Evolutionary conservation across 2,329 filamentous ascomycete genomes (phyloP), one percentile per base, ranked within the genome.

Genomic region (Alternaria sp.): DNA sequence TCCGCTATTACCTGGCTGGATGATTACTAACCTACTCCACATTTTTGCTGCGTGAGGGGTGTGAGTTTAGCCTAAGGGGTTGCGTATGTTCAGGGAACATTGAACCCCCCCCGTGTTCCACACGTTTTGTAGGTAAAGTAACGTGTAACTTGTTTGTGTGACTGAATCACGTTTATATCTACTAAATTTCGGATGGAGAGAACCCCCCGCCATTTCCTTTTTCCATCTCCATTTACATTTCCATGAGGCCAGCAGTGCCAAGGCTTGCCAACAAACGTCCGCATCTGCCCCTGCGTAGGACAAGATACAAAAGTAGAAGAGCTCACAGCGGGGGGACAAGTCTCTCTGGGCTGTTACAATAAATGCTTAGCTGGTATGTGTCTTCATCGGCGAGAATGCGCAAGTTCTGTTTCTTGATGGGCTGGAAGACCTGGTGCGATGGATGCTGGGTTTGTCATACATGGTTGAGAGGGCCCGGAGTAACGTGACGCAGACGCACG

Each of bases 401-500:
- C 44, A n/a, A 13, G 31, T 48, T 24, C 13, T 48, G 7, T 3
- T 31, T 24, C 14, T 24, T 40, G 29, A 26, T n/a, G 33, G 21
- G 10, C 9, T 23, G 37, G 21, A n/a, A 11, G 17, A 13, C 17
- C 37, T 40, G 37, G 29, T 36, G 28, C 21, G 44, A 34, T 48
- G 36, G n/a, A 24, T 48, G 44, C 44, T 34, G 31, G 44, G 44
- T 48, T 48, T 24, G 21, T 4, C 10, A 36, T 48, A 21, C 44
- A 26, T 36, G 13, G 6, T 36, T 31, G 39, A 34, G 8, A 13
- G 44, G 11, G 14, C 28, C 13, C 14, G 29, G 11, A 48, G 13
- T 34, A 21, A 48, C 11, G 29, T 48, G 44, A 48, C 44, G 21
- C 44, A 36, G 44, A 48, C 44, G 31, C 44, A 36, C 44, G 44